Evolutionary conservation across 331 rosid species (phyloP).

Genomic region (Telfairia occidentalis): DNA sequence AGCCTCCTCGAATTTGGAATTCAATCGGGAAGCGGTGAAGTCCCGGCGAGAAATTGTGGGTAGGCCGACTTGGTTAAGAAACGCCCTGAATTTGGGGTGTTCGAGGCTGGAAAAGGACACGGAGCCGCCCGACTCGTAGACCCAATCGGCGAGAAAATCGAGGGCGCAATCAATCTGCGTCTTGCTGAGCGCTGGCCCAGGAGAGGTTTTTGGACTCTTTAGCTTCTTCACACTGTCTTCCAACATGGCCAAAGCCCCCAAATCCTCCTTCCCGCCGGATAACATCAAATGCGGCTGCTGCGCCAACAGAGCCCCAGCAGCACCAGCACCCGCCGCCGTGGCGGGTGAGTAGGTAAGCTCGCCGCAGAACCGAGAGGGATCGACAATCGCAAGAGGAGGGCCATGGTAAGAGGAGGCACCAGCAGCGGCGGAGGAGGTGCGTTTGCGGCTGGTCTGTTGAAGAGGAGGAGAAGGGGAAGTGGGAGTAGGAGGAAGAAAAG

Average conservation of each 20-base stretch:
- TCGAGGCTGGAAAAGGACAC: constrained; percentile 66
- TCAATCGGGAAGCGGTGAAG: constrained; percentile 38
- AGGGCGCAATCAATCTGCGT: constrained; percentile 56
- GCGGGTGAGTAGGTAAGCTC: constrained; percentile 33
- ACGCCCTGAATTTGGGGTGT: constrained; percentile 71
- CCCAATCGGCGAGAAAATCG: constrained; percentile 72
- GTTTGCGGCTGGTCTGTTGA: constrained; percentile 33
- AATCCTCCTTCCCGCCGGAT: constrained; percentile 84
- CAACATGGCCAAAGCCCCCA: constrained; percentile 81
- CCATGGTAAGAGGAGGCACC: constrained; percentile 30
- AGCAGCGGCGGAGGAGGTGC: constrained; percentile 11
- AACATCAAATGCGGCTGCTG: constrained; percentile 51
- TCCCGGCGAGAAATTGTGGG: constrained; percentile 51
- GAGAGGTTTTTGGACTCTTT: constrained; percentile 75
- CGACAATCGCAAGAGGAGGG: constrained; percentile 34
- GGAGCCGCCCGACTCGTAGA: constrained; percentile 64
- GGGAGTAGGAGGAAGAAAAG: constrained; percentile 25
- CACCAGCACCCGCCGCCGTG: background rate
- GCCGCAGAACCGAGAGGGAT: constrained; percentile 36
- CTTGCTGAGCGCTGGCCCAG: constrained; percentile 48
- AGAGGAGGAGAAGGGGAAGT: background rate
- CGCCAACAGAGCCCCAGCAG: constrained; percentile 16
- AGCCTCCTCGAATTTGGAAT: constrained; percentile 49
- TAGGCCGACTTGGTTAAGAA: constrained; percentile 65
- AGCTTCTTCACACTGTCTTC: constrained; percentile 89